Evolutionary conservation across 2,329 filamentous ascomycete species (phyloP).

Genomic region (Aquanectria penicillioides): DNA sequence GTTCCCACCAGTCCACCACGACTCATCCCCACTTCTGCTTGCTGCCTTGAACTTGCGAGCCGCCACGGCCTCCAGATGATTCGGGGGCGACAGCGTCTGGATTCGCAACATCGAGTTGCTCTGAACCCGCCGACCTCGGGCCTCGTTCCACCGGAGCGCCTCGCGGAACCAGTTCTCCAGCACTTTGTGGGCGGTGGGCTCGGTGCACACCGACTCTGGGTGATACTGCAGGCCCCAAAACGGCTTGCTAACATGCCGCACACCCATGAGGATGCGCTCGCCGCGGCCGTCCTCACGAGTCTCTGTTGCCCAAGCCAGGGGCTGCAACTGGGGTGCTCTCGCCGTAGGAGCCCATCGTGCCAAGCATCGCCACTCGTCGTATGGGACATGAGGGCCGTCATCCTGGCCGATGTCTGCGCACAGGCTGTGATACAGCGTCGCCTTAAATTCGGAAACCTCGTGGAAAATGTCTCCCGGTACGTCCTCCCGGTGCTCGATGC

Average conservation of each 20-base stretch:
- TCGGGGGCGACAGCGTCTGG: constrained; percentile 39
- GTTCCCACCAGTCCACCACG: constrained; percentile 25
- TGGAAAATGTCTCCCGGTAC: constrained; percentile 69
- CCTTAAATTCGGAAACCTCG: constrained; percentile 67
- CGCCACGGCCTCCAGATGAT: constrained; percentile 35
- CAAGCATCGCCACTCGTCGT: constrained; percentile 28
- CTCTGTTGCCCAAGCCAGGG: constrained; percentile 72
- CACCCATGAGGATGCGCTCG: constrained; percentile 78
- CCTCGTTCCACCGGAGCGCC: constrained; percentile 68
- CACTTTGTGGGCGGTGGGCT: constrained; percentile 69
- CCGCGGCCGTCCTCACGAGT: constrained; percentile 46
- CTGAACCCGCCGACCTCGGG: constrained; percentile 28
- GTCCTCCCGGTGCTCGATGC: constrained; percentile 65
- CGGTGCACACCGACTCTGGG: constrained; percentile 88
- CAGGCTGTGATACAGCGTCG: constrained; percentile 81
- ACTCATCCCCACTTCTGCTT: not conserved
- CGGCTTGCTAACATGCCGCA: constrained; percentile 73
- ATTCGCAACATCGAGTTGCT: constrained; percentile 28
- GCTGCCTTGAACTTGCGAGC: constrained; percentile 18
- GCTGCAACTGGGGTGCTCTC: constrained; percentile 56
- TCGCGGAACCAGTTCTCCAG: constrained; percentile 80
- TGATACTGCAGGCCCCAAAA: constrained; percentile 93
- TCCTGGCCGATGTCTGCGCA: constrained; percentile 65
- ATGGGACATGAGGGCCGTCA: constrained; percentile 19
- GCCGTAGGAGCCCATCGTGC: constrained; percentile 52